Base-by-base conservation (phyloP, 148 eudicot species). In the Simmondsia chinensis region DNA sequence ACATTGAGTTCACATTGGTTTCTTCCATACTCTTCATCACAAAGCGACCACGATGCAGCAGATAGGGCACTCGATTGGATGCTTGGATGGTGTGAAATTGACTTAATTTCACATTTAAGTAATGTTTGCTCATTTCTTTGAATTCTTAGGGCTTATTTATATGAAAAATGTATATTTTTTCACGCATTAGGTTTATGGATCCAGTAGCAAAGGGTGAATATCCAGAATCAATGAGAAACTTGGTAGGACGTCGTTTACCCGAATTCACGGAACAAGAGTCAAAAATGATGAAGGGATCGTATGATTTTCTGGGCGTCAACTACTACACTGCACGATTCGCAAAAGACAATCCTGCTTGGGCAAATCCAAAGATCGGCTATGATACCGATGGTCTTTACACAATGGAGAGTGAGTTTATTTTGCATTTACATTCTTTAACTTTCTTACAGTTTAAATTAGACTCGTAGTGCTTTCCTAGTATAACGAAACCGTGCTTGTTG, bases 301-400 rank as follows among this genome's bases (percentile, higher is more conserved):
- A 23, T 8, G 84, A 77, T 54, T 73, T 66, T 37, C 31, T 77
- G 7, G 84, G 84, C 6, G 19, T 77, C 25, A 77, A 77, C 33
- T 77, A 77, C 52, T 77, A 77, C 21, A 52, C 80, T 4, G 33
- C 80, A 9, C 7, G 17, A 4, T 77, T 58, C 45, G 76, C 68
- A 20, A 33, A 50, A 2, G 16, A 49, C 70, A 37, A 11, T 28
- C 44, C 38, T 4, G 33, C 15, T 8, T 18, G 28, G 23, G 31
- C 30, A 3, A 48, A 46, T 14, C 47, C 43, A 13, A 72, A n/a
- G n/a, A n/a, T n/a, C n/a, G 37, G 60, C 33, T 39, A 38, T 35
- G n/a, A 44, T 5, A 62, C 70, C 21, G 83, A 77, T 56, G 0
- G 29, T 18, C 53, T 17, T 20, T 65, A 30, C 25, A 54, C 9